Evolutionary conservation across 768 basidiomycete genomes (phyloP).

Genomic region (Russula emetica): DNA sequence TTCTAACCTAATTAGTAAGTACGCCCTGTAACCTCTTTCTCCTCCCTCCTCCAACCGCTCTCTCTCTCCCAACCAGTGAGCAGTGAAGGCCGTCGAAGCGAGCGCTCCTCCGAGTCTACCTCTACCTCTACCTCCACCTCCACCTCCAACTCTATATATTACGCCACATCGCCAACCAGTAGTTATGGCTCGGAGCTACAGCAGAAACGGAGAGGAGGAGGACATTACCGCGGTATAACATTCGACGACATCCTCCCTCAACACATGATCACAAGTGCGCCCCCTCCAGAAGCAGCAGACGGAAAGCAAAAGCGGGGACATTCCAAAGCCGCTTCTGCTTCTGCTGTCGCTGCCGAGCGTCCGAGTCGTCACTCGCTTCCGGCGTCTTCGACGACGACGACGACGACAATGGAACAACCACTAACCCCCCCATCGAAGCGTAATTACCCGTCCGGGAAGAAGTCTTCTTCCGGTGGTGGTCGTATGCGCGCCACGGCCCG

Average conservation of each 20-base stretch:
- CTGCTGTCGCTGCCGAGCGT: background rate
- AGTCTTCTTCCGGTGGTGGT: fast-evolving
- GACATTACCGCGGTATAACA: conserved; percentile 20
- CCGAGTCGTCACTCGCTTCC: background rate
- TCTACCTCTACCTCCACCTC: background rate
- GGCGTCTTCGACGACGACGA: background rate
- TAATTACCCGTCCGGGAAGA: background rate
- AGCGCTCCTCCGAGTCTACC: background rate
- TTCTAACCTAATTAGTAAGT: no score
- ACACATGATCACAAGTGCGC: conserved; percentile 14
- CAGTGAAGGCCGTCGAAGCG: background rate
- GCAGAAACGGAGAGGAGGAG: background rate
- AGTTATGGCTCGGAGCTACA: background rate
- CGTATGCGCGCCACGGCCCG: conserved; percentile 1
- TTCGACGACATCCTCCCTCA: conserved; percentile 16
- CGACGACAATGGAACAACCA: background rate
- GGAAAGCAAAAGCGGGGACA: background rate
- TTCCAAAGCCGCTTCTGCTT: background rate
- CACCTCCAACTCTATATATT: background rate
- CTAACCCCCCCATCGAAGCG: background rate
- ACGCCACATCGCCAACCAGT: background rate
- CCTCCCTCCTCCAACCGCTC: no score
- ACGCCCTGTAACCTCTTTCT: no score
- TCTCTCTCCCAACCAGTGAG: no score
- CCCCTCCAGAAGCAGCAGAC: background rate